phyloP scores from a whole-genome alignment of 352 stramenopile genomes.

The Pythium monospermum region DNA sequence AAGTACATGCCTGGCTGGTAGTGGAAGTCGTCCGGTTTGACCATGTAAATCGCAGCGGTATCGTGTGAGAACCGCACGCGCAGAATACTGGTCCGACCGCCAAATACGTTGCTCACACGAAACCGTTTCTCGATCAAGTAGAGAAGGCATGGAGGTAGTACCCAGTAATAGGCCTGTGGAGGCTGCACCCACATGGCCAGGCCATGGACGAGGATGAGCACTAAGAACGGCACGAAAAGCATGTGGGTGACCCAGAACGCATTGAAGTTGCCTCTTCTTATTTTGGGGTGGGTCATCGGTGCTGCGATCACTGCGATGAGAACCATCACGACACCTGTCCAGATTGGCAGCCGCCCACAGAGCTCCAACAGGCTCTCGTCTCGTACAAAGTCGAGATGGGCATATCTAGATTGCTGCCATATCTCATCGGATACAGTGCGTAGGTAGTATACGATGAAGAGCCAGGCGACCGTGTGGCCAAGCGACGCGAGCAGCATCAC shows the following conservation, averaged over 20 bases:
- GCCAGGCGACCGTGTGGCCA: conserved; percentile 57
- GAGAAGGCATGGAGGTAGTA: conserved; percentile 54
- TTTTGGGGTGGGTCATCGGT: conserved; percentile 63
- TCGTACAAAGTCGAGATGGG: conserved; percentile 51
- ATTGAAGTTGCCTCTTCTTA: conserved; percentile 74
- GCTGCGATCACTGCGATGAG: conserved; percentile 64
- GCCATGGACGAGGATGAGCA: conserved; percentile 62
- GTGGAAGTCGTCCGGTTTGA: conserved; percentile 67
- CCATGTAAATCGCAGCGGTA: conserved; percentile 70
- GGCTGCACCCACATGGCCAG: conserved; percentile 58
- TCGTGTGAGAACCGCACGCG: conserved; percentile 61
- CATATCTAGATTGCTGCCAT: no score
- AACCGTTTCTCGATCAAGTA: conserved; percentile 71
- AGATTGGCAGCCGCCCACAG: conserved; percentile 48
- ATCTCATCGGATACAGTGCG: conserved; percentile 61
- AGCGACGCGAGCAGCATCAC: conserved; percentile 50
- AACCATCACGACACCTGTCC: conserved; percentile 66
- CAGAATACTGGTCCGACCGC: conserved; percentile 55
- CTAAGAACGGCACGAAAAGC: conserved; percentile 64
- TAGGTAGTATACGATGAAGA: conserved; percentile 67
- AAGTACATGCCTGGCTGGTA: conserved; percentile 84
- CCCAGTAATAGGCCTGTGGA: conserved; percentile 58
- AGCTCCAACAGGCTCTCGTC: conserved; percentile 45
- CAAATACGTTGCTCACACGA: conserved; percentile 69
- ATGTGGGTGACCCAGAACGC: conserved; percentile 83